Evolutionary conservation across 768 basidiomycete species (phyloP).

Genomic region (Tylopilus plumbeoviolaceoides): DNA sequence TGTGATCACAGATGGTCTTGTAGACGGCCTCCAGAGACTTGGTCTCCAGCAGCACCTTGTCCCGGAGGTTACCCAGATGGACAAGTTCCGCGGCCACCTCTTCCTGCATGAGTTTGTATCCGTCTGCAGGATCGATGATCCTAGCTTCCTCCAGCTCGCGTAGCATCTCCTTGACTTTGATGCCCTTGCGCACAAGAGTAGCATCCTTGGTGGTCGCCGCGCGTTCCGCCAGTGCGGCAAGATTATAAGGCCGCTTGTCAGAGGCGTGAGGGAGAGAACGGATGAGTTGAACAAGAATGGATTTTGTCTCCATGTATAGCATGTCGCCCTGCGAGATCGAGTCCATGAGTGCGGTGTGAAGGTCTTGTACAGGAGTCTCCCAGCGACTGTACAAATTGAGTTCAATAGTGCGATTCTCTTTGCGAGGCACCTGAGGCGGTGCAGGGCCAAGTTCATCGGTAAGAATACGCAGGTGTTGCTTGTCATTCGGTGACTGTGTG

Average conservation of each 20-base stretch:
- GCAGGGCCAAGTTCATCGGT: conserved; percentile 95
- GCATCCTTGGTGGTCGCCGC: conserved; percentile 98
- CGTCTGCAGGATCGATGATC: conserved; percentile 77
- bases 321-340: conserved; percentile 97
- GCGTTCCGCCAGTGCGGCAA: conserved; percentile 84
- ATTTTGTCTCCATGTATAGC: conserved; percentile 99
- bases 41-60: conserved; percentile 92
- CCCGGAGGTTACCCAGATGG: conserved; percentile 93
- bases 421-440: conserved; percentile 93
- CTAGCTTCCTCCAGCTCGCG: conserved; percentile 90
- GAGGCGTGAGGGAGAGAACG: conserved; percentile 86
- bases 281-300: conserved; percentile 96
- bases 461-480: conserved; percentile 93
- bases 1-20: conserved; percentile 99
- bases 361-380: conserved; percentile 98
- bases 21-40: conserved; percentile 94
- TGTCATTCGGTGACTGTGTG: conserved; percentile 93
- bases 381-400: conserved; percentile 92
- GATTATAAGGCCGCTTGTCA: conserved; percentile 86
- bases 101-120: conserved; percentile 94
- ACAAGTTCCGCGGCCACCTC: conserved; percentile 94
- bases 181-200: conserved; percentile 90
- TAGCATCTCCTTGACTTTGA: conserved; percentile 99
- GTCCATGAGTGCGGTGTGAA: conserved; percentile 95
- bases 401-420: conserved; percentile 95